phyloP scores from a whole-genome alignment of 257 asterid species.

The Solanum ossicruentum region DNA sequence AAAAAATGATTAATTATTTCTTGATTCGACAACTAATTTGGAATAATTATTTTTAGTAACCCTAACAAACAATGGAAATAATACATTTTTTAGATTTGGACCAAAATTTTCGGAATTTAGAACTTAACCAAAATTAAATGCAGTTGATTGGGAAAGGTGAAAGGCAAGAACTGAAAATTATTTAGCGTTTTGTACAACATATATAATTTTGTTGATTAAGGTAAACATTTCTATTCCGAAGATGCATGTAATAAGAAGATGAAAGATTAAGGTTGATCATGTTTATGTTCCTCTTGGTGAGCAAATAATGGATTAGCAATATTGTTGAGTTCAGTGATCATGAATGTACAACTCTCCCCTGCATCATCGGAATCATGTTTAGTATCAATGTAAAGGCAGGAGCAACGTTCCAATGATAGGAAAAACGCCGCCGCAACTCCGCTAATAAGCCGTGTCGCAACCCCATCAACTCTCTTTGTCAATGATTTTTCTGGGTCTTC shows the following conservation, averaged over 20 bases:
- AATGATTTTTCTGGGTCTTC: slow-evolving; percentile 1
- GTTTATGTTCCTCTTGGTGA: background rate
- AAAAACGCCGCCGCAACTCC: slow-evolving; percentile 34
- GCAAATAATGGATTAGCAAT: background rate
- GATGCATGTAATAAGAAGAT: background rate
- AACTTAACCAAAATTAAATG: background rate
- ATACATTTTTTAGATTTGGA: background rate
- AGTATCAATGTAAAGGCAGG: slow-evolving; percentile 36
- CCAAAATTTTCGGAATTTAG: background rate
- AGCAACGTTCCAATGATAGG: slow-evolving; percentile 34
- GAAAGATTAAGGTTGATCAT: background rate
- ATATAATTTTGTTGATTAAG: background rate
- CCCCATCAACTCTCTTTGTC: slow-evolving; percentile 17
- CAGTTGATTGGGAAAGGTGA: background rate
- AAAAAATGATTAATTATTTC: no score
- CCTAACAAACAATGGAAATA: no score
- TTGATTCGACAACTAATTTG: no score
- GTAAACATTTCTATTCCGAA: background rate
- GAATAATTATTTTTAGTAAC: no score
- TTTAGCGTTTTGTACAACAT: background rate
- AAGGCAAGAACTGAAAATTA: background rate
- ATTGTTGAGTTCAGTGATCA: background rate
- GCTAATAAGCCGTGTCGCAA: slow-evolving; percentile 22
- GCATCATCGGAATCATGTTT: slow-evolving; percentile 29
- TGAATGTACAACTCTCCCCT: slow-evolving; percentile 20